A percentile compares a stretch with the other conserved stretches of the same genome.
These are phyloP conservation scores for Cyclocybe aegerita DNA, from an alignment of 768 basidiomycete species.

Conservation along the genomic window DNA sequence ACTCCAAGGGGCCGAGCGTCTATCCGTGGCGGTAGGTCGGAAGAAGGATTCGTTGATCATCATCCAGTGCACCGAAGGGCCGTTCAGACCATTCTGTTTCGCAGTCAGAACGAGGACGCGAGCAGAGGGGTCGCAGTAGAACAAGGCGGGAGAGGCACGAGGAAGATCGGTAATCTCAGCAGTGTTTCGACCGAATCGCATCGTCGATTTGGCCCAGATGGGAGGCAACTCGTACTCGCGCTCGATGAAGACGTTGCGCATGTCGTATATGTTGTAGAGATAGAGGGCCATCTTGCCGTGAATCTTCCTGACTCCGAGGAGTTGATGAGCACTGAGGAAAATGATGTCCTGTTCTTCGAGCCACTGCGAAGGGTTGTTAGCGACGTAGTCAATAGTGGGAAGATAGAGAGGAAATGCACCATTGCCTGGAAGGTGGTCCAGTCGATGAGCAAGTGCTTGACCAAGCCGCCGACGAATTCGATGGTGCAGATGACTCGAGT, in stretches of 20 bases:
- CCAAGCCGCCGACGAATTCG: slow-evolving; percentile 37
- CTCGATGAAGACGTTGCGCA: slow-evolving; percentile 38
- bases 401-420: slow-evolving; percentile 23
- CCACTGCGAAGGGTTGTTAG: slow-evolving; percentile 36
- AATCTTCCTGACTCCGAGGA: slow-evolving; percentile 41
- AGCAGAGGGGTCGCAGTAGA: slow-evolving; percentile 53
- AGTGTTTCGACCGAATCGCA: slow-evolving; percentile 50
- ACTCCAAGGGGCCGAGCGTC: slow-evolving; percentile 48
- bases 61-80: slow-evolving; percentile 43
- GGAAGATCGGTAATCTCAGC: slow-evolving; percentile 36
- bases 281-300: slow-evolving; percentile 37
- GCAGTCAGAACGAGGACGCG: slow-evolving; percentile 50
- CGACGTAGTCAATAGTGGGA: background rate
- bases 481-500: slow-evolving; percentile 42
- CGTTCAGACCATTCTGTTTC: slow-evolving; percentile 32
- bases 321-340: slow-evolving; percentile 42
- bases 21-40: slow-evolving; percentile 40
- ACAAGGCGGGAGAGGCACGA: slow-evolving; percentile 45
- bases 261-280: slow-evolving; percentile 46
- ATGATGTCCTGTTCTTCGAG: slow-evolving; percentile 47
- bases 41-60: slow-evolving; percentile 57
- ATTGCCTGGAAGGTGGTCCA: slow-evolving; percentile 49
- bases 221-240: slow-evolving; percentile 59
- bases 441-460: slow-evolving; percentile 47
- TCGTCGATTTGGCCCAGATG: slow-evolving; percentile 44